Base-by-base conservation (phyloP, 2,329 filamentous ascomycete genomes). In the Exutisphaerella laricina region DNA sequence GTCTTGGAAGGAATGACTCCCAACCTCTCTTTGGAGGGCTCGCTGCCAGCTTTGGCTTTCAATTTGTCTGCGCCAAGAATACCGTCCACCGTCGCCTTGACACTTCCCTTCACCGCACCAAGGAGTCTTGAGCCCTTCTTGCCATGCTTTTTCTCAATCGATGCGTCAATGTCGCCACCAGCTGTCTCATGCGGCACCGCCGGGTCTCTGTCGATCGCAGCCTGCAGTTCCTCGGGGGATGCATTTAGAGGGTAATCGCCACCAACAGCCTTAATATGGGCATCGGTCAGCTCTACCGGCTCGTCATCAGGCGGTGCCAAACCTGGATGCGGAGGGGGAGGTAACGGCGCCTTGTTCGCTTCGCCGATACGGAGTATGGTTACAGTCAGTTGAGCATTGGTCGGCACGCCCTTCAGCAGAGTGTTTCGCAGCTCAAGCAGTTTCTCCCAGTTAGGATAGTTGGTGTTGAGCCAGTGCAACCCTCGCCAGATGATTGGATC, bases 291-390 rank as follows among this genome's bases (percentile, higher is more conserved):
- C 1, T 73, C 71, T 8, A 69, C 71, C 12, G 74, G 70, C 43
- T 71, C 62, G 14, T 74, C 70, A 14, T 74, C 67, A 3, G 74
- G 71, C 20, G 71, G 65, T 7, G 61, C 49, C 39, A n/a, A 23
- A 3, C 56, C 48, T 16, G 70, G 65, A 12, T 60, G 62, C 12
- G 77, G 76, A 16, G 77, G 75, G 8, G 77, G 70, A 21, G 86
- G 85, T 0, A 94, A 65, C 0, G 88, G 88, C 0, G 85, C 82
- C 52, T 85, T 84, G 65, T 89, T 89, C 8, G 78, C 78, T 65
- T 94, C 88, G 29, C 86, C 87, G 21, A 90, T 80, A 4, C 88
- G 83, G 8, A 94, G 77, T 1, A 94, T 73, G 0, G 87, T 94
- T 20, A 94, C 69, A 0, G 86, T 81, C 13, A 94, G 76, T 58